phyloP scores from a whole-genome alignment of 2,329 filamentous ascomycete species.

The Ceratocystis ficicola region DNA sequence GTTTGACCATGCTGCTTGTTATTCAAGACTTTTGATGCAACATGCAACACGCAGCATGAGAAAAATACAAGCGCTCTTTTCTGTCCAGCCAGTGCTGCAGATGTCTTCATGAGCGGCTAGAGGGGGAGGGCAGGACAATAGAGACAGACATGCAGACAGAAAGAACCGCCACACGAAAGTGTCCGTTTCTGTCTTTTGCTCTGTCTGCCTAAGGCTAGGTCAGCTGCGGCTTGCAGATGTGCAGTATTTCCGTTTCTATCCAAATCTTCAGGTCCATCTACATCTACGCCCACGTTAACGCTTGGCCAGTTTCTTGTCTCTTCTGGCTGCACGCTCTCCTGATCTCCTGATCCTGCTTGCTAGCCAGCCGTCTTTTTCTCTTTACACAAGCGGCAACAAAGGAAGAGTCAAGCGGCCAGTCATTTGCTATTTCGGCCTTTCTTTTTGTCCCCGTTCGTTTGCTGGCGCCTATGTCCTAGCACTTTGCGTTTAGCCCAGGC shows the following conservation, averaged over 20 bases:
- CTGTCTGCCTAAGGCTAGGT: not conserved
- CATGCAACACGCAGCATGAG: not conserved
- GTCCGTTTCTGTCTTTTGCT: not conserved
- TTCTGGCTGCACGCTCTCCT: no score
- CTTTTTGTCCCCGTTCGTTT: not conserved
- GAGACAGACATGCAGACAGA: not conserved
- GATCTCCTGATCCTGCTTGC: no score
- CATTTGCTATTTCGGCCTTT: no score
- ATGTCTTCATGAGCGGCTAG: not conserved
- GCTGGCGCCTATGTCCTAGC: not conserved
- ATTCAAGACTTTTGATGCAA: not conserved
- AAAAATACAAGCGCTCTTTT: not conserved
- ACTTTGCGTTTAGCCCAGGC: not conserved
- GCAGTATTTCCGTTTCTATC: not conserved
- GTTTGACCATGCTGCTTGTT: no score
- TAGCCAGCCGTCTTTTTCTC: no score
- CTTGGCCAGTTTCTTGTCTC: no score
- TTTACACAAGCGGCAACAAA: no score
- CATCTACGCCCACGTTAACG: no score
- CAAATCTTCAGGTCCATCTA: no score
- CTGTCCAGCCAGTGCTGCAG: no score
- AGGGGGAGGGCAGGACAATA: not conserved
- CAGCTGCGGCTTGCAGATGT: conserved; percentile 7
- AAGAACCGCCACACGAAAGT: not conserved
- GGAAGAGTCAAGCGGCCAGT: no score